These are phyloP conservation scores for Solioccasus polychromus DNA, from an alignment of 768 basidiomycete genomes.

Conservation along the genomic window DNA sequence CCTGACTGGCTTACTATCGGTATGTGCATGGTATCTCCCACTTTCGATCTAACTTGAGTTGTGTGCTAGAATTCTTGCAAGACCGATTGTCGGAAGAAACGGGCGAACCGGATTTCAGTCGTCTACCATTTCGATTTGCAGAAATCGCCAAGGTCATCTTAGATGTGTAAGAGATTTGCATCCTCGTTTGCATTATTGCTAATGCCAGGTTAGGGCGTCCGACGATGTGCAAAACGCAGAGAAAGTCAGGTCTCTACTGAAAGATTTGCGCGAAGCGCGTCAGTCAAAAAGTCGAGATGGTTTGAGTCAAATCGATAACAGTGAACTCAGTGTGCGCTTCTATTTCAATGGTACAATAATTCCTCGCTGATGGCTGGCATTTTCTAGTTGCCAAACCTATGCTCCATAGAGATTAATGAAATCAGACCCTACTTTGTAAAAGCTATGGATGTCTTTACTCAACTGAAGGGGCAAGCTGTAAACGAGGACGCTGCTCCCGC, in stretches of 20 bases:
- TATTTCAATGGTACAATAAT: background rate
- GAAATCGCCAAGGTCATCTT: slow-evolving; percentile 90
- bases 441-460: slow-evolving; percentile 71
- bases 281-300: slow-evolving; percentile 93
- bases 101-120: slow-evolving; percentile 66
- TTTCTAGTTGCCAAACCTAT: slow-evolving; percentile 74
- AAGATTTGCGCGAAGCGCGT: slow-evolving; percentile 93
- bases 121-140: slow-evolving; percentile 82
- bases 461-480: slow-evolving; percentile 37
- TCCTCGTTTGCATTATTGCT: background rate
- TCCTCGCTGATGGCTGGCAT: background rate
- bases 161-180: slow-evolving; percentile 68
- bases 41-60: background rate
- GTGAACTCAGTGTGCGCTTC: slow-evolving; percentile 72
- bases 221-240: slow-evolving; percentile 89
- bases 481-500: slow-evolving; percentile 4
- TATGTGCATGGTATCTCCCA: slow-evolving; percentile 35
- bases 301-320: slow-evolving; percentile 75
- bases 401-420: slow-evolving; percentile 92
- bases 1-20: slow-evolving; percentile 89
- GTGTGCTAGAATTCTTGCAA: slow-evolving; percentile 70
- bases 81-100: slow-evolving; percentile 74
- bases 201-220: slow-evolving; percentile 57
- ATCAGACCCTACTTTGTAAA: slow-evolving; percentile 85
- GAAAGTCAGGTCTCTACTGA: slow-evolving; percentile 77